phyloP scores from a whole-genome alignment of 2,329 filamentous ascomycete species.

The Botryotinia convoluta region DNA sequence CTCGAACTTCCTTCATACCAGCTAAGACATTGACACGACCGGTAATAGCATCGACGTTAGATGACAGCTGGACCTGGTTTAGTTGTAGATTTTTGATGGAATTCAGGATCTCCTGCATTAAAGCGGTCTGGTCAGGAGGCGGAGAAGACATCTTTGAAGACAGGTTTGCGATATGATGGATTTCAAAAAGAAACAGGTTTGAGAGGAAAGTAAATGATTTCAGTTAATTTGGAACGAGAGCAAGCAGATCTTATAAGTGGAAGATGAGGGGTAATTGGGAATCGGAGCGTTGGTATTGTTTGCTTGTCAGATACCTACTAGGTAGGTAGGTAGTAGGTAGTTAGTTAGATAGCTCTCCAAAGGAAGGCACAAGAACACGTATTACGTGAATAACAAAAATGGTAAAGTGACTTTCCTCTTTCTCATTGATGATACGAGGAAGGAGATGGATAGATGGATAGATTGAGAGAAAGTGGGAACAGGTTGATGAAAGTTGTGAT shows the following conservation, averaged over 20 bases:
- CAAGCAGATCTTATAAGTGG: background rate
- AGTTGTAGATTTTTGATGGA: slow-evolving; percentile 54
- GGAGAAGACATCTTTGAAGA: slow-evolving; percentile 22
- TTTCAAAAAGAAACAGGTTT: background rate
- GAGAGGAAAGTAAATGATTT: background rate
- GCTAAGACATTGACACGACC: slow-evolving; percentile 60
- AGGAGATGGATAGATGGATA: background rate
- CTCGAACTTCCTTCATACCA: slow-evolving; percentile 55
- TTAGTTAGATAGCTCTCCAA: background rate
- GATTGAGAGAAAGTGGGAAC: slow-evolving; percentile 14
- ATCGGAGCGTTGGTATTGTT: background rate
- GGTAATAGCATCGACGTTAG: slow-evolving; percentile 58
- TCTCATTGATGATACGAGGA: background rate
- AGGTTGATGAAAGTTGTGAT: background rate
- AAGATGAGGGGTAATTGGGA: slow-evolving; percentile 4
- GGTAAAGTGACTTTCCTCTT: background rate
- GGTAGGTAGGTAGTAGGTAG: background rate
- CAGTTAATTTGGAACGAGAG: background rate
- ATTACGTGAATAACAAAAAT: background rate
- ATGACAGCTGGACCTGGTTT: slow-evolving; percentile 54
- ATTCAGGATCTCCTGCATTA: slow-evolving; percentile 55
- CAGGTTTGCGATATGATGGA: background rate
- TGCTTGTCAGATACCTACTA: background rate
- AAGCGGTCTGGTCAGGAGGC: slow-evolving; percentile 30
- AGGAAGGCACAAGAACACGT: slow-evolving; percentile 14